Base-by-base conservation (phyloP, 768 basidiomycete species). In the Lactarius sp. region DNA sequence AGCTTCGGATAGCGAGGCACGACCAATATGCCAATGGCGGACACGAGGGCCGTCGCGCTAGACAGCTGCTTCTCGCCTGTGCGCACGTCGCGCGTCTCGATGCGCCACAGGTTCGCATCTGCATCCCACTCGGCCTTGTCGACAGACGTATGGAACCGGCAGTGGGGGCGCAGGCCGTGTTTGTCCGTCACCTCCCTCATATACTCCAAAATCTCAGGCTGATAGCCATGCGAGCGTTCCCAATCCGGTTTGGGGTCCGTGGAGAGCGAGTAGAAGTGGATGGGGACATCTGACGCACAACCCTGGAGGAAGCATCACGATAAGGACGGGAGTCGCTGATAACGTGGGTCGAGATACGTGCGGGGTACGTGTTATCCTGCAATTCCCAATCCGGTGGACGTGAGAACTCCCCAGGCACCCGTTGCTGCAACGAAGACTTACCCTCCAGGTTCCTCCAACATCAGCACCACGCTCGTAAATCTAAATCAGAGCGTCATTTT, bases 191-290 rank as follows among this genome's bases (percentile, higher is more conserved):
- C 59, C 10, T 36, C 56, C 10, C 61, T 34, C 69, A 70, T 68
- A 59, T 75, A 75, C 9, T 64, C 62, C 18, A 69, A 67, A 22
- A 75, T 72, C 57, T 75, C 72, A 0, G 69, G 64, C 49, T 75
- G 75, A 0, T 44, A 37, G 20, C 68, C 69, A 62, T 66, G 69
- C 6, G 62, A 52, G 9, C 34, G 22, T 10, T 52, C 51, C 75
- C 75, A 76, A 51, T 71, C 57, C 6, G 69, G 66, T 37, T 73
- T 70, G 5, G 68, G 66, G n/a, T 74, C 72, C 9, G 68, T 65
- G 34, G 73, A 72, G 46, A 70, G 64, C 12, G 64, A 57, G 64
- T 72, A 73, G 60, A 68, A 69, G 59, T 67, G 67, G 5, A 60
- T 56, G 3, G 68, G 62, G 1, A 72, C 66, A 51, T 73, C 72